Evolutionary conservation across 768 basidiomycete species (phyloP), one percentile per base, ranked within the genome.

Genomic region (Sistotremastrum niveocremeum): DNA sequence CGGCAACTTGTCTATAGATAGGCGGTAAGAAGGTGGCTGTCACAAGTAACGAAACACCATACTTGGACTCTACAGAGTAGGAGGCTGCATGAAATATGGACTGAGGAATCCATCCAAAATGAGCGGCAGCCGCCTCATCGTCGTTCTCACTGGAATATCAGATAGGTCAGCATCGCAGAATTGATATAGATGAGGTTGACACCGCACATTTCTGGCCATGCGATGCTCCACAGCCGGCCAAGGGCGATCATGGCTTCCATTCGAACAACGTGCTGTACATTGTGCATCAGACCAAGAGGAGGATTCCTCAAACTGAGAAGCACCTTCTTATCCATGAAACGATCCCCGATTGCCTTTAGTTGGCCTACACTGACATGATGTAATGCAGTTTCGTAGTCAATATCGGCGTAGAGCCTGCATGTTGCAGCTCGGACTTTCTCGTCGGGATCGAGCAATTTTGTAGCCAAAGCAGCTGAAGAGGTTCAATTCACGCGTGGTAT

Each of bases 61-160:
- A 83, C 80, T 77, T 74, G 38, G 78, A 69, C 54, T 87, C 84
- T 0, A 60, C 35, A 9, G 67, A 71, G 11, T 71, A 59, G n/a
- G 66, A 62, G 6, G 71, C 66, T 49, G 73, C 71, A 37, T 70
- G 69, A 6, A 93, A 65, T 32, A 98, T 66, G 37, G 71, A 66
- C 30, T 81, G 71, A 0, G 95, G 91, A 50, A 99, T 97, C 95
- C 95, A 99, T 0, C 77, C 78, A 56, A 98, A 97, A 40, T 93
- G 85, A 10, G 66, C 55, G 32, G 81, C 70, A 2, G 89, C 89
- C 1, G 74, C 66, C 2, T 71, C 62, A 45, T 90, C 86, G 37
- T 79, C 77, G 49, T 79, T 80, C 59, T 94, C 90, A 51, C 94
- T 98, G 42, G 3, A 30, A 34, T 20, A 12, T 31, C 7, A 11